phyloP scores from a whole-genome alignment of 306 rosid species.

The Luffa acutangula region DNA sequence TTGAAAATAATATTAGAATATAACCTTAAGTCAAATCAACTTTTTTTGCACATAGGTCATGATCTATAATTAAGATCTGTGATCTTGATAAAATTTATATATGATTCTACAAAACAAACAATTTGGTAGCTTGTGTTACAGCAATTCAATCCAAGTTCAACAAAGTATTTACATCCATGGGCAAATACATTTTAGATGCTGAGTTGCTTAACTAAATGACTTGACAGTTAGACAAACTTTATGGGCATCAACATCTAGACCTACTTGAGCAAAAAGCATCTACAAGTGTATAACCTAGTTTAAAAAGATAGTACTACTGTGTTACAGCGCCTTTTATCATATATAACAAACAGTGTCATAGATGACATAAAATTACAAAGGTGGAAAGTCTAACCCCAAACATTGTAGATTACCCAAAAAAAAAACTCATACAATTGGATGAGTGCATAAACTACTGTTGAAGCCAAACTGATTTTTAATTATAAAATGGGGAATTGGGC shows the following conservation, averaged over 20 bases:
- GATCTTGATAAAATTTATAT: neutral
- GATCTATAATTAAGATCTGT: neutral
- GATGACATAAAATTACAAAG: neutral
- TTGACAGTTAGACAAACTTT: neutral
- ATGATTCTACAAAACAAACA: neutral
- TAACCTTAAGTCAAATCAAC: neutral
- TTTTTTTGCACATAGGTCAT: neutral
- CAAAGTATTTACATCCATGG: neutral
- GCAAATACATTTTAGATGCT: neutral
- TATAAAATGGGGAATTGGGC: neutral
- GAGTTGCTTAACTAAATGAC: neutral
- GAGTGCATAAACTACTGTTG: neutral
- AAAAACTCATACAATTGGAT: neutral
- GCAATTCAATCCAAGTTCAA: neutral
- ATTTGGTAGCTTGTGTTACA: neutral
- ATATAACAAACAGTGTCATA: neutral
- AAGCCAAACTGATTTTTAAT: neutral
- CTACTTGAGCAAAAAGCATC: neutral
- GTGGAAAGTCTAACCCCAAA: neutral
- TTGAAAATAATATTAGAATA: neutral
- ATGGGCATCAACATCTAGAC: too few species aligned
- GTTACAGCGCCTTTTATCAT: too few species aligned
- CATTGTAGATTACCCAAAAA: neutral
- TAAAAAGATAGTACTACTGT: neutral
- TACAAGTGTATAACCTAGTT: neutral